These are phyloP conservation scores for Paramarasmius palmivorus DNA, from an alignment of 1,284 basidiomycete species.

Conservation along the genomic window DNA sequence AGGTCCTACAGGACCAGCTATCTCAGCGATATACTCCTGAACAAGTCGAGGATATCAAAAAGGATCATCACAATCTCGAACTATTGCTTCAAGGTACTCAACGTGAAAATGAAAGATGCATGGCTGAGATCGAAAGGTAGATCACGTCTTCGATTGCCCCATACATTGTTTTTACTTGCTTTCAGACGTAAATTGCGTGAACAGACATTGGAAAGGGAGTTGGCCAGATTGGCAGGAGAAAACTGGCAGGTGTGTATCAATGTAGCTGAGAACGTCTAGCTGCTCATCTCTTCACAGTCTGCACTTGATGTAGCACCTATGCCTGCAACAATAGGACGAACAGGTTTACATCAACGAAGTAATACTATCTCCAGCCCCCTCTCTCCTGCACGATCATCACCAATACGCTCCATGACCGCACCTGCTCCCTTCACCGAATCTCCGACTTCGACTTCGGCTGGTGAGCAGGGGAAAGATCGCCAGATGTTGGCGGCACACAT, in stretches of 20 bases:
- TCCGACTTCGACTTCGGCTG: conserved; percentile 18
- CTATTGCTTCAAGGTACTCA: conserved; percentile 73
- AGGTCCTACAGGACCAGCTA: conserved; percentile 62
- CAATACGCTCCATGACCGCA: conserved; percentile 12
- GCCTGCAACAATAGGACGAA: conserved; percentile 2
- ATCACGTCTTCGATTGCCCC: neutral
- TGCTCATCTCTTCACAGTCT: conserved; percentile 29
- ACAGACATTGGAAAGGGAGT: conserved; percentile 69
- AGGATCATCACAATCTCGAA: conserved; percentile 71
- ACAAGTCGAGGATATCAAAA: conserved; percentile 58
- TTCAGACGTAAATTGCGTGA: conserved; percentile 58
- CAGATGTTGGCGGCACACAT: conserved; percentile 52
- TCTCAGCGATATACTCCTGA: conserved; percentile 65
- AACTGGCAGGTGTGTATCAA: conserved; percentile 65
- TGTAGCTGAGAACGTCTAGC: neutral
- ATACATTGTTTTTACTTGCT: neutral
- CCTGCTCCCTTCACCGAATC: conserved; percentile 9
- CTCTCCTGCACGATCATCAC: conserved; percentile 13
- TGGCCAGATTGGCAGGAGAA: conserved; percentile 66
- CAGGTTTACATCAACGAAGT: neutral
- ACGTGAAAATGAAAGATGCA: conserved; percentile 75
- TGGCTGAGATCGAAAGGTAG: conserved; percentile 73
- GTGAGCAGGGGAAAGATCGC: conserved; percentile 24
- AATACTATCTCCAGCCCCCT: neutral
- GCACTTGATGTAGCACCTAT: conserved; percentile 49